A percentile compares a stretch with the other conserved stretches of the same genome.
phyloP scores from a whole-genome alignment of 1,284 basidiomycete species.

The Ceratobasidium sp. region DNA sequence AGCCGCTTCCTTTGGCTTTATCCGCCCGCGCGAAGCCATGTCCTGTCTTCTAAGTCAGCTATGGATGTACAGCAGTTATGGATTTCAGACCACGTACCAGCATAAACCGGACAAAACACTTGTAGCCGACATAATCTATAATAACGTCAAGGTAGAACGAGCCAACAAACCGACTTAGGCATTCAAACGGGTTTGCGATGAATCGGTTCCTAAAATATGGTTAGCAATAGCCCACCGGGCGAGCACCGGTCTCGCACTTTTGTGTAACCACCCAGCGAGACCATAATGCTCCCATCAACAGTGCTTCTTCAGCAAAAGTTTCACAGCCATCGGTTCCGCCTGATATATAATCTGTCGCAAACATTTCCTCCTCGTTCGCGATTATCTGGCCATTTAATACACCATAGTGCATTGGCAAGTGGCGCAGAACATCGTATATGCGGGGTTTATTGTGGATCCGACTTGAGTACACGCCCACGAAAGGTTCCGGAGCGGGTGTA shows the following conservation, averaged over 20 bases:
- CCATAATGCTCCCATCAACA: conserved; percentile 31
- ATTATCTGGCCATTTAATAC: conserved; percentile 19
- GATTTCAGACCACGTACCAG: conserved; percentile 5
- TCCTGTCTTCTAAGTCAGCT: conserved; percentile 1
- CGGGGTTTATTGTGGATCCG: conserved; percentile 21
- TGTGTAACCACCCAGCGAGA: conserved; percentile 26
- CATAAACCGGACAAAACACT: conserved; percentile 9
- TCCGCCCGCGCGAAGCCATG: conserved; percentile 14
- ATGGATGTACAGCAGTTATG: background rate
- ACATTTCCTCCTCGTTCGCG: conserved; percentile 35
- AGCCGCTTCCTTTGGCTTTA: conserved; percentile 13
- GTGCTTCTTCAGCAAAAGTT: background rate
- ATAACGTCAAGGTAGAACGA: conserved; percentile 25
- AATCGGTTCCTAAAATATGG: conserved; percentile 20
- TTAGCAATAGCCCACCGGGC: background rate
- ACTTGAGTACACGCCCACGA: conserved; percentile 15
- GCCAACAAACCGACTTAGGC: conserved; percentile 12
- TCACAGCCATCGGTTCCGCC: background rate
- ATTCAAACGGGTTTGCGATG: conserved; percentile 26
- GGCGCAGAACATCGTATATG: conserved; percentile 35
- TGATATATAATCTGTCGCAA: conserved; percentile 4
- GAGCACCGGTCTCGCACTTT: background rate
- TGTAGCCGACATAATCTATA: conserved; percentile 19
- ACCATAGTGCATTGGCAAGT: conserved; percentile 16
- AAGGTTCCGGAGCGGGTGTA: background rate